Evolutionary conservation across 129 eudicot genomes (phyloP).

Genomic region (Sambucus nigra): DNA sequence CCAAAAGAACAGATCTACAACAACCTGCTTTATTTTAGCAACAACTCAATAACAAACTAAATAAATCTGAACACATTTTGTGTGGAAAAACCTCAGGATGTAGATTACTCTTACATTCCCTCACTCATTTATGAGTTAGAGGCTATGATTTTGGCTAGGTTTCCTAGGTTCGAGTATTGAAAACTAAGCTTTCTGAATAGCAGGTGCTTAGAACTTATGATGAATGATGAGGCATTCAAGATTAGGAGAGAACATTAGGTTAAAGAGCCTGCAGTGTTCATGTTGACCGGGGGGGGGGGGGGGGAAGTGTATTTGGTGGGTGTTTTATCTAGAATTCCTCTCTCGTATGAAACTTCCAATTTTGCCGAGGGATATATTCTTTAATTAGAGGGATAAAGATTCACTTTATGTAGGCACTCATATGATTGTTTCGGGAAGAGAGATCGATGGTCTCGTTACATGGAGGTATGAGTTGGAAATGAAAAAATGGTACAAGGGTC

Average conservation of each 20-base stretch:
- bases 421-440: slow-evolving; percentile 74
- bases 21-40: too few relatives aligned
- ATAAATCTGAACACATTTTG: too few relatives aligned
- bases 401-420: slow-evolving; percentile 83
- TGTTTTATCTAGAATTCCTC: slow-evolving; percentile 52
- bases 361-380: slow-evolving; percentile 51
- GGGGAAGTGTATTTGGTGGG: slow-evolving; percentile 67
- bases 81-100: slow-evolving; percentile 60
- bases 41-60: too few relatives aligned
- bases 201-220: slow-evolving; percentile 33
- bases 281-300: slow-evolving; percentile 71
- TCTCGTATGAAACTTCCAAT: slow-evolving; percentile 53
- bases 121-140: slow-evolving; percentile 65
- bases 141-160: slow-evolving; percentile 55
- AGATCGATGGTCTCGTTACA: slow-evolving; percentile 46
- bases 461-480: slow-evolving; percentile 62
- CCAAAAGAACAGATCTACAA: too few relatives aligned
- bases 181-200: slow-evolving; percentile 45
- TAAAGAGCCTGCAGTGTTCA: slow-evolving; percentile 56
- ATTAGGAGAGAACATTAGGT: slow-evolving; percentile 44
- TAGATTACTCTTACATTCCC: slow-evolving; percentile 53
- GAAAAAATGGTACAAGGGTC: slow-evolving; percentile 68
- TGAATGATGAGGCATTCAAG: slow-evolving; percentile 43
- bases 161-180: slow-evolving; percentile 66
- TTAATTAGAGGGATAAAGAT: slow-evolving; percentile 62